Base-by-base conservation (phyloP, 192 early-diverging fungal species). In the Borealophlyctis nickersoniae region DNA sequence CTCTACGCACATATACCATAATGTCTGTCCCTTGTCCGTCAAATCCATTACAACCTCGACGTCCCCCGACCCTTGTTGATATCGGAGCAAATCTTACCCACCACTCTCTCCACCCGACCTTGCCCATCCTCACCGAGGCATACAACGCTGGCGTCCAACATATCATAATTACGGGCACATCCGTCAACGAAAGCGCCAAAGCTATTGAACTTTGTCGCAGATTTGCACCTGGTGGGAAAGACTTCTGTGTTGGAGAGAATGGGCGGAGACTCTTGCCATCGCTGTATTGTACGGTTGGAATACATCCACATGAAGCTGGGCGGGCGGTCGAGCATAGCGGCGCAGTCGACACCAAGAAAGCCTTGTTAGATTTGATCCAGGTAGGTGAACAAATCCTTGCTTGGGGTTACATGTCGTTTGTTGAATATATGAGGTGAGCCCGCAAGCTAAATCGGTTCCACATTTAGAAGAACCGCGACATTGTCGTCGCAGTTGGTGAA, bases 401-500 rank as follows among this genome's bases (percentile, higher is more conserved):
- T n/a, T n/a, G n/a, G n/a, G n/a, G n/a, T n/a, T n/a, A n/a, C n/a
- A n/a, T n/a, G n/a, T n/a, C n/a, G n/a, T n/a, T n/a, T n/a, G n/a
- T n/a, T n/a, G n/a, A n/a, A n/a, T n/a, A n/a, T n/a, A 63, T 16
- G 36, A 35, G 19, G 65, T 69, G 31, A 49, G n/a, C 19, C 52
- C 72, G 54, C 19, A 19, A 7, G 7, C 39, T 19, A 45, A 45
- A 45, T 45, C 39, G 19, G 19, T 45, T 19, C 39, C 39, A n/a
- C n/a, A 63, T 70, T 19, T 13, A 2, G 26, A 28, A 27, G 11
- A 71, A 60, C 24, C 2, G 48, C 29, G 56, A 61, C 35, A 27
- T 81, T 33, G 81, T 98, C 0, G 91, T 94, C 2, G 96, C 95
- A 1, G 83, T 98, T 67, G 96, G 96, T 33, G 96, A 98, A 66